Evolutionary conservation across 345 rosid species (phyloP).

Genomic region (Rhodamnia argentea): DNA sequence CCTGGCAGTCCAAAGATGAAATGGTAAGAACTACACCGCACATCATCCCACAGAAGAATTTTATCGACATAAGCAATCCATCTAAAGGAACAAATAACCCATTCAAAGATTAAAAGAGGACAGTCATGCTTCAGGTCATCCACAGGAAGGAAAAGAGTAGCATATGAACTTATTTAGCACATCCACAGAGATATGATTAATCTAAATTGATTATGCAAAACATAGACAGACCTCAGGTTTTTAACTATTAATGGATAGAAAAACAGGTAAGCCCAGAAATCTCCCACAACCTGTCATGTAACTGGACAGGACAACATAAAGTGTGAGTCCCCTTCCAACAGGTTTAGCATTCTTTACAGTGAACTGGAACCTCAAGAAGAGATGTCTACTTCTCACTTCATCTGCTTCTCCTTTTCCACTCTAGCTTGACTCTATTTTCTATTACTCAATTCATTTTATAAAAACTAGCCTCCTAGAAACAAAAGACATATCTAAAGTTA

Average conservation of each 20-base stretch:
- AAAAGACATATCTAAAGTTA: background rate
- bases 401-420: background rate
- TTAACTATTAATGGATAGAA: background rate
- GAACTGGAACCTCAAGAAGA: background rate
- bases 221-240: background rate
- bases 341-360: background rate
- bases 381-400: background rate
- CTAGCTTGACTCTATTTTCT: background rate
- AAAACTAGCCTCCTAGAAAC: background rate
- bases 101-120: background rate
- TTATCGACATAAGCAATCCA: background rate
- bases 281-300: background rate
- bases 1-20: background rate
- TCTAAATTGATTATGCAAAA: background rate
- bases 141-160: background rate
- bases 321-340: background rate
- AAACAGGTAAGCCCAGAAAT: background rate
- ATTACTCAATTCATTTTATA: background rate
- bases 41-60: background rate
- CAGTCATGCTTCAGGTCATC: background rate
- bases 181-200: background rate
- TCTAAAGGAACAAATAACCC: background rate
- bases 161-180: background rate
- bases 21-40: background rate
- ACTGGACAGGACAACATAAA: background rate